Conservation (phyloP, 225 moss, liverwort and hornwort species). For the Rhytidiadelphus loreus region DNA sequence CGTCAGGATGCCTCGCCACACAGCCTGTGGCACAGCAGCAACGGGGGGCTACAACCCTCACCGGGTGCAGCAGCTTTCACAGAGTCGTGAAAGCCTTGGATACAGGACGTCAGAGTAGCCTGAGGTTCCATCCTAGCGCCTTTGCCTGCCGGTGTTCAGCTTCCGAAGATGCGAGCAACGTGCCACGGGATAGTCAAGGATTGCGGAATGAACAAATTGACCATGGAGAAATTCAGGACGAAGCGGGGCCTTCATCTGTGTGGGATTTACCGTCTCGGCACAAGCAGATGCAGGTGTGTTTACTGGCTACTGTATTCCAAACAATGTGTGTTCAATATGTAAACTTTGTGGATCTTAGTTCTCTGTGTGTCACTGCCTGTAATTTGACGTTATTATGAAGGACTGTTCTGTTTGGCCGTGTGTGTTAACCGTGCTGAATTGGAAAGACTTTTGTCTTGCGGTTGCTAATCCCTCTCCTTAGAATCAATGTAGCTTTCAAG, state of each 20-base stretch:
- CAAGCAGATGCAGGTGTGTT: constrained; percentile 67
- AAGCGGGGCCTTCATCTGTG: constrained; percentile 57
- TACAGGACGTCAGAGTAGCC: constrained; percentile 28
- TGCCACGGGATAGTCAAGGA: constrained; percentile 34
- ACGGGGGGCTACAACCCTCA: background rate
- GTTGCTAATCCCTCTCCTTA: background rate
- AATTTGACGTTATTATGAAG: background rate
- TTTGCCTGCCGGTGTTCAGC: constrained; percentile 61
- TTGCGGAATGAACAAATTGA: constrained; percentile 35
- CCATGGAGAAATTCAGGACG: constrained; percentile 37
- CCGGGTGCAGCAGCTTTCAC: constrained; percentile 30
- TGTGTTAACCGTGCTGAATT: background rate
- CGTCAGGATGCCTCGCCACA: constrained; percentile 38
- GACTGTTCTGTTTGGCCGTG: background rate
- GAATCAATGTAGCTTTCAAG: background rate
- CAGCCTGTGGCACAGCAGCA: constrained; percentile 35
- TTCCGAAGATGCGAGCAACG: constrained; percentile 32
- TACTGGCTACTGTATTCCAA: background rate
- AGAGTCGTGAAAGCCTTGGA: constrained; percentile 41
- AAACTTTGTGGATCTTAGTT: background rate
- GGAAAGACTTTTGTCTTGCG: background rate
- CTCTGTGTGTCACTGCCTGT: background rate
- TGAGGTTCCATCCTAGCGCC: constrained; percentile 29
- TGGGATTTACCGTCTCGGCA: constrained; percentile 87
- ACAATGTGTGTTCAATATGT: background rate